Conservation (phyloP, 805 yeast species). For the Wickerhamiella slavikovae region DNA sequence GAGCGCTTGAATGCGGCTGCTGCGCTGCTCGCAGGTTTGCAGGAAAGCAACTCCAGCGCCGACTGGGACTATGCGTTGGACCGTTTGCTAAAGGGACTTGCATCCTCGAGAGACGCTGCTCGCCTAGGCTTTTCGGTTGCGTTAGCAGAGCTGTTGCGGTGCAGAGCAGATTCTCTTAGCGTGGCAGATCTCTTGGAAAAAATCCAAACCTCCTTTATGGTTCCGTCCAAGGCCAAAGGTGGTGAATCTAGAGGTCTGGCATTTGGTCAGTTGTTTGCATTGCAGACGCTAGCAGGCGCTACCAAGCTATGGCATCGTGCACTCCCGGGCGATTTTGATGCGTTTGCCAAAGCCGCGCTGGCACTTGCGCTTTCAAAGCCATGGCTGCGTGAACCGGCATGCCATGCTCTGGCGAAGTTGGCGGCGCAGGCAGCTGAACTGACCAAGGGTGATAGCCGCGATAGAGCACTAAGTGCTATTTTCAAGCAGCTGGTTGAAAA, state of each 20-base stretch:
- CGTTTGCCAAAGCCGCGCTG: slow-evolving; percentile 28
- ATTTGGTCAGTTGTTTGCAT: slow-evolving; percentile 72
- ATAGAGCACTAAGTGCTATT: slow-evolving; percentile 11
- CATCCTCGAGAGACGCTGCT: slow-evolving; percentile 67
- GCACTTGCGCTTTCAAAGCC: slow-evolving; percentile 43
- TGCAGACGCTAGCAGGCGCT: slow-evolving; percentile 51
- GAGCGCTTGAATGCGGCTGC: slow-evolving; percentile 62
- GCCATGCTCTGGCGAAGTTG: slow-evolving; percentile 46
- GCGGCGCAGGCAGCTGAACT: slow-evolving; percentile 10
- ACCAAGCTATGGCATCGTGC: slow-evolving; percentile 18
- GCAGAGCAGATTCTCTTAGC: slow-evolving; percentile 18
- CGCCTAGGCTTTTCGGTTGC: slow-evolving; percentile 80
- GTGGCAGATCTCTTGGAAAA: slow-evolving; percentile 20
- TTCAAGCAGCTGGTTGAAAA: slow-evolving; percentile 28
- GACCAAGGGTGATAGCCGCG: slow-evolving; percentile 1
- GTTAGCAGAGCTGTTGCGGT: slow-evolving; percentile 34
- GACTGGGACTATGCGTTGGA: slow-evolving; percentile 74
- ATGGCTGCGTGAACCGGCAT: slow-evolving; percentile 72
- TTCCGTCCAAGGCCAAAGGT: slow-evolving; percentile 36
- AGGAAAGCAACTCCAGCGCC: slow-evolving; percentile 15
- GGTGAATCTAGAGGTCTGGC: slow-evolving; percentile 60
- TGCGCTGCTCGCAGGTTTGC: slow-evolving; percentile 38
- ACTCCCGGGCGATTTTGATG: slow-evolving; percentile 17
- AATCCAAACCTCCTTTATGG: slow-evolving; percentile 20
- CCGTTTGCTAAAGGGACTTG: slow-evolving; percentile 60